Evolutionary conservation across 164 flowering plant species (phyloP).

Genomic region (Vitis vinifera): ASM3070453v1 NC_081816.1:16193501-16194000

Average conservation of each 20-base stretch:
- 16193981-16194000: not conserved
- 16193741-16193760: constrained; percentile 59
- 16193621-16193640: not conserved
- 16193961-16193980: not conserved
- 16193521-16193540: not conserved
- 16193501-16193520: not conserved
- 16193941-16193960: not conserved
- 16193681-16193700: constrained; percentile 77
- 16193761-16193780: constrained; percentile 15
- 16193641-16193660: not conserved
- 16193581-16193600: not conserved
- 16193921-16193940: not conserved
- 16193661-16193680: constrained; percentile 4
- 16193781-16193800: not conserved
- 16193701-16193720: constrained; percentile 80
- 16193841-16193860: constrained; percentile 69
- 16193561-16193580: not conserved
- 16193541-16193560: not conserved
- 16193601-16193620: not conserved
- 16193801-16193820: constrained; percentile 8
- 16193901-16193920: constrained; percentile 54
- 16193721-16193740: constrained; percentile 52
- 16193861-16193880: constrained; percentile 57
- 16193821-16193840: constrained; percentile 25
- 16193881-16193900: constrained; percentile 54